Evolutionary conservation across 2,329 filamentous ascomycete species (phyloP), one percentile per base, ranked within the genome.

Genomic region (Botrytis byssoidea): DNA sequence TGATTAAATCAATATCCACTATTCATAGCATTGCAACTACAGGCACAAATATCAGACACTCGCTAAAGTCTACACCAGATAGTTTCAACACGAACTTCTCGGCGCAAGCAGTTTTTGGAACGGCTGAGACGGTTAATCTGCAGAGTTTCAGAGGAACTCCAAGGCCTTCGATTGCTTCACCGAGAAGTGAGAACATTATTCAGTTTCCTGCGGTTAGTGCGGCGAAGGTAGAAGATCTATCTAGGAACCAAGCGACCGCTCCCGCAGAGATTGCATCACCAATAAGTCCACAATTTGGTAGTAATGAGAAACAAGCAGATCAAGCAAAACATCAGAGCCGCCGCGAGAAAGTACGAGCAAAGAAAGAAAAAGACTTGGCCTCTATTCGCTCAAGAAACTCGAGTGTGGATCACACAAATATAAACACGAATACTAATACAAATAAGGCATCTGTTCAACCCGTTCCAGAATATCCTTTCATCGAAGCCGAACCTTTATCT

Each of bases 351-450:
- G 79, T 80, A 6, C 75, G 74, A 69, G 76, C 75, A 29, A 72
- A 73, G 40, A 80, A 78, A 67, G 71, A 75, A 37, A 71, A 75
- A 55, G 79, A 80, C 65, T 76, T 80, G 1, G 79, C 77, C 29
- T 63, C 60, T 10, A 65, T 75, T 37, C 48, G 63, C 32, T n/a
- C 20, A 22, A 60, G 35, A 22, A 51, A 46, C 25, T 68, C 48
- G 6, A 42, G 29, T n/a, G 10, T 68, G 48, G 18, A 57, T 18
- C 55, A 57, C 42, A 57, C n/a, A 57, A 55, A 22, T 20, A 9
- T 25, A 7, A 57, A 42, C 4, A 22, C 3, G 16, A 18, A 57
- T 18, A 29, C 12, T 3, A 9, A 22, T 7, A 22, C 35, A 18
- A 57, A 57, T 10, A 14, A 12, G 2, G 22, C 40, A 9, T 25